phyloP scores from a whole-genome alignment of 2,329 filamentous ascomycete genomes.

The Fusarium sp. region DNA sequence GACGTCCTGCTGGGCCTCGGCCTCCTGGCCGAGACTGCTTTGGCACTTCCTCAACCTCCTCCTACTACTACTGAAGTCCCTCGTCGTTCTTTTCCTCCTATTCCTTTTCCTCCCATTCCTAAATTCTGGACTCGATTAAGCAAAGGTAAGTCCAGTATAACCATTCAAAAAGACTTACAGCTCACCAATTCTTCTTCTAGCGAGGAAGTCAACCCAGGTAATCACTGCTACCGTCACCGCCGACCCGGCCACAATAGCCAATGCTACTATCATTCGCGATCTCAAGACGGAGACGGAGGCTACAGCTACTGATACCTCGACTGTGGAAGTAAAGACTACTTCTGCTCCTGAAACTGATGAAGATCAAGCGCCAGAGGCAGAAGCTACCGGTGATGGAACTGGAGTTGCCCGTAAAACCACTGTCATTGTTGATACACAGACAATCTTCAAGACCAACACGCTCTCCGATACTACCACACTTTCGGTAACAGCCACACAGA shows the following conservation, averaged over 20 bases:
- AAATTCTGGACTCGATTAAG: too few species aligned
- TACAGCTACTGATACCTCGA: not conserved
- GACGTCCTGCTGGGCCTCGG: constrained; percentile 5
- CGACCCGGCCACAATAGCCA: not conserved
- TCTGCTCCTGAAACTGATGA: not conserved
- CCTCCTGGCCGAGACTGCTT: constrained; percentile 14
- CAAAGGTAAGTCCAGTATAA: not conserved
- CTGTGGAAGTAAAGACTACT: not conserved
- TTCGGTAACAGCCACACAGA: not conserved
- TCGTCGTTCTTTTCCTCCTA: too few species aligned
- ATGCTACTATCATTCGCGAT: not conserved
- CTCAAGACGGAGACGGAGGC: not conserved
- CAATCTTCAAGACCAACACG: not conserved
- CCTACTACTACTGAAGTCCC: too few species aligned
- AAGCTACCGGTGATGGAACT: not conserved
- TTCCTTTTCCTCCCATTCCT: too few species aligned
- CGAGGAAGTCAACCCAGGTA: not conserved
- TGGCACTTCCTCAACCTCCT: constrained; percentile 9
- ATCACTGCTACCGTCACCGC: not conserved
- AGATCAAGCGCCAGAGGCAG: too few species aligned
- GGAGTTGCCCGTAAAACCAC: not conserved
- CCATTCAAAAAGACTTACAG: not conserved
- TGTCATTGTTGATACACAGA: not conserved
- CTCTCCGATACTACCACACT: not conserved
- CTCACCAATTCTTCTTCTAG: not conserved